Evolutionary conservation across 2,329 filamentous ascomycete genomes (phyloP).

Genomic region (Pestalotiopsis sp.): DNA sequence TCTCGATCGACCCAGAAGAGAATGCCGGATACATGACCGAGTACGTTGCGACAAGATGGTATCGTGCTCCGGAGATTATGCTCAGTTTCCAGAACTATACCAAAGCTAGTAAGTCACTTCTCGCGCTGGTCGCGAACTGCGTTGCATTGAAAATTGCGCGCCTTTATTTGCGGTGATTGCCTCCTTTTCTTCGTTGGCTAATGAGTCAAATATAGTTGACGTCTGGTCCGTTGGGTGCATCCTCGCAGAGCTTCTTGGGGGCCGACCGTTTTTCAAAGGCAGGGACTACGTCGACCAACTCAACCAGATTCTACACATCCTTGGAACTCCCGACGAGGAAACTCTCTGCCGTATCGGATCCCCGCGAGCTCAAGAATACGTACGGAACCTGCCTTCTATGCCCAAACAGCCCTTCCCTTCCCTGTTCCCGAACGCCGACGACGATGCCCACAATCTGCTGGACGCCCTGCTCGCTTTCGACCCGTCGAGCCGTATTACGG

Average conservation of each 20-base stretch:
- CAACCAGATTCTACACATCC: constrained; percentile 98
- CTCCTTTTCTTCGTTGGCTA: neutral
- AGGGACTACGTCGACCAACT: constrained; percentile 99
- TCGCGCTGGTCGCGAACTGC: neutral
- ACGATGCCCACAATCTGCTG: constrained; percentile 90
- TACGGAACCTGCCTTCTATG: constrained; percentile 94
- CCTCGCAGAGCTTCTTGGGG: constrained; percentile 91
- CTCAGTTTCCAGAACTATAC: constrained; percentile 99
- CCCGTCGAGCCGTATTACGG: constrained; percentile 87
- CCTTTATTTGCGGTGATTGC: neutral
- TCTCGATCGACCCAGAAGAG: constrained; percentile 96
- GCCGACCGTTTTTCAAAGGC: constrained; percentile 98
- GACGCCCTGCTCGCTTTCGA: constrained; percentile 98
- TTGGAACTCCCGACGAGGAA: constrained; percentile 95
- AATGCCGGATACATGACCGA: constrained; percentile 99
- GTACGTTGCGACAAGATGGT: constrained; percentile 98
- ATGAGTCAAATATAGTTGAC: constrained; percentile 66
- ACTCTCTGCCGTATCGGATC: constrained; percentile 93
- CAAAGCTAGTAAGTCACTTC: constrained; percentile 85
- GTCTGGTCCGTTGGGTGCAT: constrained; percentile 99
- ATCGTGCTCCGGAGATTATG: constrained; percentile 95
- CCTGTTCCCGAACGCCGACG: constrained; percentile 93
- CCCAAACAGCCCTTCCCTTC: constrained; percentile 82
- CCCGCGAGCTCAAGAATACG: constrained; percentile 95
- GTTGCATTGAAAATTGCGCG: neutral